Base-by-base conservation (phyloP, 495 filamentous ascomycete species). In the Hypoxylon rickii region DNA sequence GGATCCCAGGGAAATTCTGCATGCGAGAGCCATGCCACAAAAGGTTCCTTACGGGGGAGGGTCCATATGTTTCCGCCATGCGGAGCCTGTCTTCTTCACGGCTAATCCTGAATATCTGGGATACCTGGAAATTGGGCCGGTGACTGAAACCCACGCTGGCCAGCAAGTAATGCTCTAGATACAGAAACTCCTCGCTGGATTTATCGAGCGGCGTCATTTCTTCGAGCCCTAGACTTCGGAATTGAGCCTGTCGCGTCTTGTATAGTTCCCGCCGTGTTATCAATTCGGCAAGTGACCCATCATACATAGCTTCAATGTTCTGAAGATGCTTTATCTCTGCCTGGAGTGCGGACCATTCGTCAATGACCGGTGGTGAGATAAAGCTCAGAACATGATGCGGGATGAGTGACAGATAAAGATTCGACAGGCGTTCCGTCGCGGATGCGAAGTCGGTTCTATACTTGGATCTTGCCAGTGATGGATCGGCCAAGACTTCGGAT, bases 1-100 rank as follows among this genome's bases (percentile, higher is more conserved):
- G 79, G 41, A 96, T 94, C 53, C 89, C 89, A 58, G 84, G 86
- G 58, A 87, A 94, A 65, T 95, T 95, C 34, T 88, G 92, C 19
- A 78, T 77, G 13, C 89, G 83, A 15, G 84, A 87, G 6, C 89
- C 90, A 64, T 96, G 91, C 91, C 91, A 96, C 2, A 96, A 78
- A 7, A 95, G 86, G 82, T 21, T 86, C 82, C 59, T 92, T 79
- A 44, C 60, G 54, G 12, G 58, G 41, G 20, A 75, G 39, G 0
- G 67, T 73, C 17, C 79, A 67, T 3, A 78, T 82, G n/a, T 79
- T 70, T 2, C 80, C 66, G 67, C n/a, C n/a, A 92, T 90, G 2
- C 88, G 83, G 0, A 85, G 83, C 12, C 71, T 65, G 69, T 96
- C 91, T 34, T 88, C 88, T n/a, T 80, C 55, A 5, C 90, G 85